A percentile compares a stretch with the other conserved stretches of the same genome.
Evolutionary conservation across 2,329 filamentous ascomycete genomes (phyloP).

Genomic region (Cordyceps cicadae): DNA sequence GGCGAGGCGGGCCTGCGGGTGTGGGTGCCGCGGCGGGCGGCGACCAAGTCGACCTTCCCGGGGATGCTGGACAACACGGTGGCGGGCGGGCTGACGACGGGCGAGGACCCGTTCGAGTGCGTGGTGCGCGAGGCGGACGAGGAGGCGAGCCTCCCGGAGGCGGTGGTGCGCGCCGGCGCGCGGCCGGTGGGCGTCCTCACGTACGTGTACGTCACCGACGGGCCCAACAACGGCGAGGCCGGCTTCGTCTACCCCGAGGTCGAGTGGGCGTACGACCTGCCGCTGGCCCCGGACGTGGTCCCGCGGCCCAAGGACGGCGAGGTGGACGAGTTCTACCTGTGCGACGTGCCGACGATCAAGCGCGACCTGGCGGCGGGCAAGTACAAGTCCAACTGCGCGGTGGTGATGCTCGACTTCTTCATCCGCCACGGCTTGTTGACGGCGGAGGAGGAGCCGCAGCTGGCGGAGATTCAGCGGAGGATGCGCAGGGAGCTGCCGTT

Average conservation of each 20-base stretch:
- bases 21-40: slow-evolving; percentile 74
- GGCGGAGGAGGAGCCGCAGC: slow-evolving; percentile 67
- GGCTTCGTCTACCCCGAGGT: slow-evolving; percentile 82
- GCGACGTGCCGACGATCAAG: slow-evolving; percentile 68
- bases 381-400: slow-evolving; percentile 89
- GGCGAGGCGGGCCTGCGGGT: slow-evolving; percentile 54
- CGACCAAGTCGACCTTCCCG: slow-evolving; percentile 76
- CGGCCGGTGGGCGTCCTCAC: slow-evolving; percentile 62
- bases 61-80: slow-evolving; percentile 95
- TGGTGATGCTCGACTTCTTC: slow-evolving; percentile 84
- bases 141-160: slow-evolving; percentile 72
- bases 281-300: slow-evolving; percentile 58
- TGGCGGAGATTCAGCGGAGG: slow-evolving; percentile 64
- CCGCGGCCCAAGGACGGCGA: slow-evolving; percentile 80
- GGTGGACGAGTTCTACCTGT: slow-evolving; percentile 75
- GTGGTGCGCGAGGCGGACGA: slow-evolving; percentile 80
- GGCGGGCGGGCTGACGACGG: slow-evolving; percentile 68
- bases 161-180: slow-evolving; percentile 54
- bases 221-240: slow-evolving; percentile 68
- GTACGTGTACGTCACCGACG: slow-evolving; percentile 75
- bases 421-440: slow-evolving; percentile 76
- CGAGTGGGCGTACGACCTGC: slow-evolving; percentile 86
- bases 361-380: slow-evolving; percentile 59
- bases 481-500: slow-evolving; percentile 77
- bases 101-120: slow-evolving; percentile 72